Conservation (phyloP, 306 rosid species). For the Cyamopsis tetragonoloba region DNA sequence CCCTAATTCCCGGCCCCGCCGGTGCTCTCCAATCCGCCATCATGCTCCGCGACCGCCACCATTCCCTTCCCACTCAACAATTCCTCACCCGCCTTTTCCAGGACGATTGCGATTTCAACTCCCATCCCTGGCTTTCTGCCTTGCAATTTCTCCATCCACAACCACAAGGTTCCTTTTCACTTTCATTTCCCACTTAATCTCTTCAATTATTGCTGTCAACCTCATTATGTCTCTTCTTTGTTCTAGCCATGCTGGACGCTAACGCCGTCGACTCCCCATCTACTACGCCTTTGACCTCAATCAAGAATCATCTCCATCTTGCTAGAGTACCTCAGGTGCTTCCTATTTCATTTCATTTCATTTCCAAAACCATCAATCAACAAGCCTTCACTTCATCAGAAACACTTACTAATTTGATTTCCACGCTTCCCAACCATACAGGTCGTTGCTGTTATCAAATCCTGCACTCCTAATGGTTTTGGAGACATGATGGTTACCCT, state of each 20-base stretch:
- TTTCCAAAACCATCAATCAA: too few relatives aligned
- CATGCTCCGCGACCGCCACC: conserved; percentile 46
- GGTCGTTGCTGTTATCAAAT: conserved; percentile 61
- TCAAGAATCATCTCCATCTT: conserved; percentile 34
- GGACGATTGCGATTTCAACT: conserved; percentile 37
- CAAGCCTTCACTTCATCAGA: too few relatives aligned
- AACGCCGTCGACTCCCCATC: background rate
- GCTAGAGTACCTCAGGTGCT: conserved; percentile 44
- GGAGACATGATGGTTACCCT: conserved; percentile 68
- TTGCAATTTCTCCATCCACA: conserved; percentile 35
- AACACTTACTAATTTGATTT: too few relatives aligned
- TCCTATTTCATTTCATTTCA: too few relatives aligned
- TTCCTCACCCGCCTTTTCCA: conserved; percentile 47
- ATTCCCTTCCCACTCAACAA: conserved; percentile 63
- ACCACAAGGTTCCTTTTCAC: conserved; percentile 14
- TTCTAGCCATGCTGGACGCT: conserved; percentile 18
- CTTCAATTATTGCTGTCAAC: background rate
- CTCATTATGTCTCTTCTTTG: background rate
- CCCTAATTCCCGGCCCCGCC: conserved; percentile 81
- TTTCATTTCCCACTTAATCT: background rate
- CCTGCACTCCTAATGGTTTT: conserved; percentile 66
- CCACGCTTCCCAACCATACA: too few relatives aligned
- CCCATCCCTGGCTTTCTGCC: conserved; percentile 60
- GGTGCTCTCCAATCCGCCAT: conserved; percentile 71
- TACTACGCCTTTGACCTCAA: conserved; percentile 43